phyloP scores from a whole-genome alignment of 768 basidiomycete genomes.

The Suillus sp. region DNA sequence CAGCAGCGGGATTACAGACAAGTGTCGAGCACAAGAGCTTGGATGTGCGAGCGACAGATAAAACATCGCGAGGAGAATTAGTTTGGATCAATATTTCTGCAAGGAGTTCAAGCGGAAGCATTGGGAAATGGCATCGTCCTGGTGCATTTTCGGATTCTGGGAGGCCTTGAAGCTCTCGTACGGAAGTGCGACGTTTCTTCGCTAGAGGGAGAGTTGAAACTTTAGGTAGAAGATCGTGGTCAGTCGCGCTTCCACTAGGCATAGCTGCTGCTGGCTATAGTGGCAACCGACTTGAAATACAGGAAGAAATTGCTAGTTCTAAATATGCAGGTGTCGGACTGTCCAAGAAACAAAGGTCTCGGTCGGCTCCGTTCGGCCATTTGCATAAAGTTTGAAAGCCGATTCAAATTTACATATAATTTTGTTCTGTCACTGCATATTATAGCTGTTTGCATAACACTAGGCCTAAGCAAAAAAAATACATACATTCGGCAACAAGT shows the following conservation, averaged over 20 bases:
- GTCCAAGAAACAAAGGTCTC: not conserved
- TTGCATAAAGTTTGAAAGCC: not conserved
- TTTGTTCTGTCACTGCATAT: no score
- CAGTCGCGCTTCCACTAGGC: not conserved
- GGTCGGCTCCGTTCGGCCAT: not conserved
- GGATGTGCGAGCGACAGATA: slow-evolving; percentile 61
- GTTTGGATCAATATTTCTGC: slow-evolving; percentile 61
- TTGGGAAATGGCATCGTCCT: slow-evolving; percentile 16
- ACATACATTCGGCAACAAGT: no score
- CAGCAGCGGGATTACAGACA: slow-evolving; percentile 41
- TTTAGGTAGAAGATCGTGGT: not conserved
- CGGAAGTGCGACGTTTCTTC: slow-evolving; percentile 1
- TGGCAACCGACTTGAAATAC: not conserved
- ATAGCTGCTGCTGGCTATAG: not conserved
- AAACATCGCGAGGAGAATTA: slow-evolving; percentile 54
- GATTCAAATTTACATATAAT: not conserved
- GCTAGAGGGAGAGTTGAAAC: not conserved
- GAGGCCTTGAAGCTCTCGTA: not conserved
- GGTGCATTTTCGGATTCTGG: not conserved
- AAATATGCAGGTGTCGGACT: not conserved
- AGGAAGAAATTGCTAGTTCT: not conserved
- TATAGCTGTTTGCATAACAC: no score
- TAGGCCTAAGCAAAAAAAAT: no score
- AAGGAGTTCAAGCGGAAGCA: slow-evolving; percentile 63
- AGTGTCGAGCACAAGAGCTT: slow-evolving; percentile 55